Evolutionary conservation across 2,329 filamentous ascomycete species (phyloP), one percentile per base, ranked within the genome.

Genomic region (Xenosphaeropsis pyriputrescens): DNA sequence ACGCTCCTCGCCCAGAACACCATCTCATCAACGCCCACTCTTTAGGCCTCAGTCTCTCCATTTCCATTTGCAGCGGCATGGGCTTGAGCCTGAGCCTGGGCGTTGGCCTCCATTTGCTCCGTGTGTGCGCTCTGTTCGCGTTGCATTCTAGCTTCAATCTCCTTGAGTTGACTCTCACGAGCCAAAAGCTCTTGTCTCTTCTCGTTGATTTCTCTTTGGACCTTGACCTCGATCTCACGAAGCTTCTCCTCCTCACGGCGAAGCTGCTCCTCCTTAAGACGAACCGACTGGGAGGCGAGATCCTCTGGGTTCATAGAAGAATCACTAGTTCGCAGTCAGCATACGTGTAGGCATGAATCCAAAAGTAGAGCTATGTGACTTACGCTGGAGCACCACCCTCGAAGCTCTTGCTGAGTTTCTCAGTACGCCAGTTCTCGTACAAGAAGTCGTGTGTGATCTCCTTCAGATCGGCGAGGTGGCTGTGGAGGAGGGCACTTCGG

Each of bases 361-460:
- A 32, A 37, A 13, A 19, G 7, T 34, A 29, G 13, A 18, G 3
- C 18, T 9, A 32, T 30, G n/a, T 44, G 43, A 85, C 86, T 52
- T 83, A 94, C 86, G 77, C 76, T 74, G 77, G 75, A 63, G 77
- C 72, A 64, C 84, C 83, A 60, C 85, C 85, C 58, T 95, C 88
- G 51, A 98, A 91, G 60, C 86, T 95, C 85, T 96, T 98, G 70
- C 85, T 93, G 54, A 98, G 83, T 72, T 96, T 96, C 83, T 98
- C 91, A 57, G 91, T 98, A 85, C 91, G 86, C 75, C 98, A 98
- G 68, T 98, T 98, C 63, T 98, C 91, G 67, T 98, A 98, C 47
- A 98, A 70, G 79, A 98, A 98, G 64, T 98, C 91, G 63, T 98
- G 91, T 37, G 91, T 98, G 58, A 98, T 98, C 64, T 98, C 91